These are phyloP conservation scores for Pachysandra terminalis DNA, from an alignment of 164 flowering plant genomes.

Conservation along the genomic window DNA sequence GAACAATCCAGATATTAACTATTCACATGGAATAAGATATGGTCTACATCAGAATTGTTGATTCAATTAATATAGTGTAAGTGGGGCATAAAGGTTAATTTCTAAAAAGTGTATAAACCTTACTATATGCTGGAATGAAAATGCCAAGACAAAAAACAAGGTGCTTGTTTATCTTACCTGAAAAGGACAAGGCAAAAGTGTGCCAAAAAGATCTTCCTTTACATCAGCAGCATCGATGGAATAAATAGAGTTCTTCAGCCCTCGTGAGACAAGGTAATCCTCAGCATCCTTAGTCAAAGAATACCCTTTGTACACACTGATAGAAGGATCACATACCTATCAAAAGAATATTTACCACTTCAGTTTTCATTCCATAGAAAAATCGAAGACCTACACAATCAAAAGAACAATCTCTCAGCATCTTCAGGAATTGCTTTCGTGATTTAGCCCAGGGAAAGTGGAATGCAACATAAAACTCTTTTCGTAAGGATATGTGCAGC, in stretches of 20 bases:
- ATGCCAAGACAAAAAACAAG: neutral
- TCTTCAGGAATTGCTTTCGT: neutral
- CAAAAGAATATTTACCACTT: neutral
- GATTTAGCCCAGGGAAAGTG: neutral
- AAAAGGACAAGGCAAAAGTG: conserved; percentile 44
- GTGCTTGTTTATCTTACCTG: conserved; percentile 33
- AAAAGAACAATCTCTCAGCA: neutral
- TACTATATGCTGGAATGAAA: neutral
- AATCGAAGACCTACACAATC: neutral
- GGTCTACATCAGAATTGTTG: no score
- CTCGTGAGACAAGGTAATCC: conserved; percentile 44
- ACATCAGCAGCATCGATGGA: conserved; percentile 37
- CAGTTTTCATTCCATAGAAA: neutral
- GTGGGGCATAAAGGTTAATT: no score
- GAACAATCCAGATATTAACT: no score
- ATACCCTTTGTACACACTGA: conserved; percentile 57
- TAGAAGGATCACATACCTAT: conserved; percentile 40
- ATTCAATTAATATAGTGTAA: no score
- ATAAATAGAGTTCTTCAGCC: conserved; percentile 48
- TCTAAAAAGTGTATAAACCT: no score
- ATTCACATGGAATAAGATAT: no score
- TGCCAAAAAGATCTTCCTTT: conserved; percentile 49
- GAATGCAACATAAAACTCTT: neutral
- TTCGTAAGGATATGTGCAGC: no score
- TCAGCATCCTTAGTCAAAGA: conserved; percentile 45